Conservation (phyloP, 108 stramenopile species). For the Asterionellopsis glacialis region DNA sequence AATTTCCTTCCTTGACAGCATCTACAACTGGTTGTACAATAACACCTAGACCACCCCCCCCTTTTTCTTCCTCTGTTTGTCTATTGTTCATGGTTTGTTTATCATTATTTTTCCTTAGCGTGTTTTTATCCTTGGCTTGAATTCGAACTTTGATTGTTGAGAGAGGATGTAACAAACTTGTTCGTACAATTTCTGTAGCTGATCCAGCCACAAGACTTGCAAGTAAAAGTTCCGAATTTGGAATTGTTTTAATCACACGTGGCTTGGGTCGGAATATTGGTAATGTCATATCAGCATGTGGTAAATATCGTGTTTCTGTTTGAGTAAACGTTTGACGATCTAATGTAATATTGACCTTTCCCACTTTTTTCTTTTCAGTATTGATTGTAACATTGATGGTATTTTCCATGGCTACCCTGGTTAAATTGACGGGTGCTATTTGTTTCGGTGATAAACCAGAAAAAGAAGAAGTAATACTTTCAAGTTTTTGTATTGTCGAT, state of each 20-base stretch:
- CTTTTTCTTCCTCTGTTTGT: conserved; percentile 24
- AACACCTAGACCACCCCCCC: conserved; percentile 26
- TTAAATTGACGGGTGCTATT: conserved; percentile 41
- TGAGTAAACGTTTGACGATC: conserved; percentile 38
- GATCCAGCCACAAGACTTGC: conserved; percentile 71
- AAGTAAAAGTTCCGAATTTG: conserved; percentile 62
- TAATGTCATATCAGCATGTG: conserved; percentile 3
- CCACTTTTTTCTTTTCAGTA: not conserved
- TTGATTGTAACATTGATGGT: conserved; percentile 41
- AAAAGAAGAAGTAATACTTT: too few species aligned
- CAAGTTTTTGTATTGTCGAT: too few species aligned
- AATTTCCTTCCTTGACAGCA: conserved; percentile 52
- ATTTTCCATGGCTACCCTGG: conserved; percentile 33
- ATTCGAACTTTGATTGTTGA: conserved; percentile 70
- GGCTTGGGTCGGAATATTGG: conserved; percentile 21
- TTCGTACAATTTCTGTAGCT: conserved; percentile 62
- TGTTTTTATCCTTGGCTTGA: conserved; percentile 32
- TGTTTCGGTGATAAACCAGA: not conserved
- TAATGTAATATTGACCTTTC: conserved; percentile 16
- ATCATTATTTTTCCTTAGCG: not conserved
- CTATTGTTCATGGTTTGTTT: conserved; percentile 12
- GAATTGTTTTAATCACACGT: conserved; percentile 50
- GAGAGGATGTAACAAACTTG: conserved; percentile 63
- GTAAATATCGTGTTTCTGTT: conserved; percentile 25
- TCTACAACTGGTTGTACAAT: conserved; percentile 34